Conservation (phyloP, 164 flowering plant genomes). For the Vitis amurensis region DNA sequence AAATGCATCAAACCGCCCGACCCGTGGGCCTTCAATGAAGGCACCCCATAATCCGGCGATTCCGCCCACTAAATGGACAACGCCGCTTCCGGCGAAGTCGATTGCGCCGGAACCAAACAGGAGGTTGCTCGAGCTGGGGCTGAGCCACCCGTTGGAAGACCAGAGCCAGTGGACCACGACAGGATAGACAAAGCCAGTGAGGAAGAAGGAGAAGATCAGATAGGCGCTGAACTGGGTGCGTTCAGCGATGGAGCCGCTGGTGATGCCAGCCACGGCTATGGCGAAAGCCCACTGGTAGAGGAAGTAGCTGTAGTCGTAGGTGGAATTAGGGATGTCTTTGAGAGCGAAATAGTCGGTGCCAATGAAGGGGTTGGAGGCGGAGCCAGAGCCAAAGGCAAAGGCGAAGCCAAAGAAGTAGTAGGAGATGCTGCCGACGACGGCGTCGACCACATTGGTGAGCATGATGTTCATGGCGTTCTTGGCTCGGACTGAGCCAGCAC, state of each 20-base stretch:
- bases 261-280: constrained; percentile 75
- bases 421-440: constrained; percentile 65
- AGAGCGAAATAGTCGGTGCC: constrained; percentile 60
- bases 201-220: constrained; percentile 60
- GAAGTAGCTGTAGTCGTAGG: constrained; percentile 60
- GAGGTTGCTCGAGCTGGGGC: constrained; percentile 28
- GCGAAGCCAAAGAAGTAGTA: constrained; percentile 80
- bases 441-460: constrained; percentile 78
- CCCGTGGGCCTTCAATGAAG: constrained; percentile 62
- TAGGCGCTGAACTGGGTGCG: constrained; percentile 76
- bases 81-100: constrained; percentile 67
- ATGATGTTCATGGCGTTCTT: constrained; percentile 78
- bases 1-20: constrained; percentile 59
- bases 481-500: constrained; percentile 76
- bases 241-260: constrained; percentile 84
- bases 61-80: constrained; percentile 66
- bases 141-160: constrained; percentile 61
- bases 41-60: constrained; percentile 69
- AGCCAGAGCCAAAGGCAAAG: constrained; percentile 55
- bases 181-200: constrained; percentile 79
- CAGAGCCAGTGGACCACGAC: constrained; percentile 75
- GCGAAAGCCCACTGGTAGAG: constrained; percentile 87
- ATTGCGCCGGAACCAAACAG: constrained; percentile 62
- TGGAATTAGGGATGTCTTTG: constrained; percentile 30
- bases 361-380: constrained; percentile 56